A percentile compares a stretch with the other conserved stretches of the same genome.
These are phyloP conservation scores for Aspergillus ostianus DNA, from an alignment of 495 filamentous ascomycete genomes.

Conservation along the genomic window DNA sequence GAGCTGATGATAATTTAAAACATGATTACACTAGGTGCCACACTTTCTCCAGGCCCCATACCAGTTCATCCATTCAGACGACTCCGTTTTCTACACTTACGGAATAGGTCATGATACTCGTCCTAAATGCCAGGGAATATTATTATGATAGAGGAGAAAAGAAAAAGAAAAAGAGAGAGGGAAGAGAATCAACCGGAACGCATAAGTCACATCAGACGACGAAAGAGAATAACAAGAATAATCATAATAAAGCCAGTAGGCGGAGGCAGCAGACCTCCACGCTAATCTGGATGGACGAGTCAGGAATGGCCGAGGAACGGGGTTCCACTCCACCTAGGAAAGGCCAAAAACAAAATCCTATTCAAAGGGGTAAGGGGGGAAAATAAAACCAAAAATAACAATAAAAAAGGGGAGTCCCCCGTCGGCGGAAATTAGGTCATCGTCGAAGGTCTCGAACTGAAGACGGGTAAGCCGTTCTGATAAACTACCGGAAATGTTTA, in stretches of 20 bases:
- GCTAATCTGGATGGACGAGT: slow-evolving; percentile 7
- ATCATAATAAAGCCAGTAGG: background rate
- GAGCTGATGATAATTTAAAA: slow-evolving; percentile 10
- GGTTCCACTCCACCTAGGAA: slow-evolving; percentile 16
- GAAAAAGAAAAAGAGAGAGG: background rate
- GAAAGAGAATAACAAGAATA: slow-evolving; percentile 1
- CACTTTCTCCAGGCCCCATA: slow-evolving; percentile 1
- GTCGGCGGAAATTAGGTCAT: background rate
- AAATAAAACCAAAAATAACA: slow-evolving; percentile 14
- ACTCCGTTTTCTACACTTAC: background rate
- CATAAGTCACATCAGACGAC: no score
- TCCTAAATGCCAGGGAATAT: background rate
- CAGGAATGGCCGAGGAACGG: slow-evolving; percentile 13
- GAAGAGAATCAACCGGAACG: no score
- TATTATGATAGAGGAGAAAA: background rate
- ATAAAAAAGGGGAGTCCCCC: slow-evolving; percentile 6
- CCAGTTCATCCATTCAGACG: slow-evolving; percentile 3
- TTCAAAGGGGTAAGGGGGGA: background rate
- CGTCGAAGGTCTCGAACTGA: slow-evolving; percentile 7
- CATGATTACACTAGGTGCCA: background rate
- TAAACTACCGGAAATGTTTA: slow-evolving; percentile 11
- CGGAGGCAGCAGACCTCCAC: slow-evolving; percentile 7
- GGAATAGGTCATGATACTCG: background rate
- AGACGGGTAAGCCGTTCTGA: slow-evolving; percentile 9
- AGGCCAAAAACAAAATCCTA: slow-evolving; percentile 16